A percentile compares a stretch with the other conserved stretches of the same genome.
phyloP scores from a whole-genome alignment of 2,329 filamentous ascomycete species.

The Teratosphaeria epicoccoides region DNA sequence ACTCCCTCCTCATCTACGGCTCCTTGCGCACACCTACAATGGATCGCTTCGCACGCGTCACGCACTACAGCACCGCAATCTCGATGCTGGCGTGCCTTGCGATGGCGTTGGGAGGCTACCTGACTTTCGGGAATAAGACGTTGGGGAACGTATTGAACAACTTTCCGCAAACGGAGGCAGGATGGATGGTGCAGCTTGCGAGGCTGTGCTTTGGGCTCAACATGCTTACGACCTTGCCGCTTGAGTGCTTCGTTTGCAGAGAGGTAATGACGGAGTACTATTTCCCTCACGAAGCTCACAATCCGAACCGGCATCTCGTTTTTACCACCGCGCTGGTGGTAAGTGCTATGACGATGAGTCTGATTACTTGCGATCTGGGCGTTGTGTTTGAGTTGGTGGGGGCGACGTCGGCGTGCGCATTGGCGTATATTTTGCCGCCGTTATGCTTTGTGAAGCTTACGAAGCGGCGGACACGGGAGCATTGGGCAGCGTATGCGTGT shows the following conservation, averaged over 20 bases:
- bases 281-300: conserved; percentile 62
- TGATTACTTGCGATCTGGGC: conserved; percentile 87
- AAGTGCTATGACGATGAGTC: conserved; percentile 61
- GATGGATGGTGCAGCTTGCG: conserved; percentile 75
- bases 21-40: conserved; percentile 89
- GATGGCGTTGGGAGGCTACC: conserved; percentile 80
- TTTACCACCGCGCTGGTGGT: conserved; percentile 77
- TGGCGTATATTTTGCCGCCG: conserved; percentile 92
- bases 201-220: conserved; percentile 94
- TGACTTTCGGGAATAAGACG: conserved; percentile 86
- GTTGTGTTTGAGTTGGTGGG: conserved; percentile 93
- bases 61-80: conserved; percentile 82
- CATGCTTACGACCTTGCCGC: conserved; percentile 93
- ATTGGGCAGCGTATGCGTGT: conserved; percentile 55
- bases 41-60: conserved; percentile 86
- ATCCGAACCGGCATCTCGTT: conserved; percentile 72
- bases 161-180: conserved; percentile 73
- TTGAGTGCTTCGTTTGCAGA: conserved; percentile 94
- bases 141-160: conserved; percentile 97
- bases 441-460: conserved; percentile 92
- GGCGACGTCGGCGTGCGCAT: conserved; percentile 82
- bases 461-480: conserved; percentile 46
- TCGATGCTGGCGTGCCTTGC: conserved; percentile 85
- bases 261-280: conserved; percentile 91
- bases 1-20: conserved; percentile 93